Evolutionary conservation across 1,284 basidiomycete species (phyloP), one percentile per base, ranked within the genome.

Genomic region (Ganoderma multipileum): DNA sequence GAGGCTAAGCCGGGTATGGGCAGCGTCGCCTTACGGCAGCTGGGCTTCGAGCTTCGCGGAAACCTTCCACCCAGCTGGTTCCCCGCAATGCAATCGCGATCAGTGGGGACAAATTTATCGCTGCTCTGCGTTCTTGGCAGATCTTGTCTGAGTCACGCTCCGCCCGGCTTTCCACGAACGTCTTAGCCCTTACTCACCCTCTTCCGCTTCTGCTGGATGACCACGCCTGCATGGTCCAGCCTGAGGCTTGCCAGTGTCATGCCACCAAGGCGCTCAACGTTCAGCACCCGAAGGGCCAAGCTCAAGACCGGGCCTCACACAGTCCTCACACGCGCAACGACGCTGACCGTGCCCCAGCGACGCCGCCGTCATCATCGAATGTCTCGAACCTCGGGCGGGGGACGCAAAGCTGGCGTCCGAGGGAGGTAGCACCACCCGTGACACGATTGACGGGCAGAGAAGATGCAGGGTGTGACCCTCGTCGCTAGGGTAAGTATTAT

Each of bases 11-110:
- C 64, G 42, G 23, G 38, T 69, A 62, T 50, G 38, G 66, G 26
- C 26, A 16, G 4, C 23, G 52, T 57, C 44, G 39, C 62, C 67
- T 55, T 55, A 30, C 26, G 52, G 55, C 28, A 58, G 30, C 9
- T 3, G 50, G 62, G 63, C 67, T 59, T 68, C 60, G 69, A 67
- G 71, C 57, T 72, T 72, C 69, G 69, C 68, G 69, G 69, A 62
- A 72, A 72, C 71, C 68, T 70, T 70, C 71, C 71, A 42, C 11
- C 62, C 65, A 65, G 33, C 36, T 55, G 55, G 64, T 65, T 38
- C 63, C 60, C 59, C 60, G 60, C 52, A 52, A 28, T 36, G 47
- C 63, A 60, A 58, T 50, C 64, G 63, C 63, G 67, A 68, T 70
- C 65, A 60, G 33, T 66, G 7, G 28, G 28, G 28, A 28, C 28